Percentiles rank a stretch among this genome's conserved stretches.
phyloP scores from a whole-genome alignment of 139 green algal species.

The Picochlorum sp. region DNA sequence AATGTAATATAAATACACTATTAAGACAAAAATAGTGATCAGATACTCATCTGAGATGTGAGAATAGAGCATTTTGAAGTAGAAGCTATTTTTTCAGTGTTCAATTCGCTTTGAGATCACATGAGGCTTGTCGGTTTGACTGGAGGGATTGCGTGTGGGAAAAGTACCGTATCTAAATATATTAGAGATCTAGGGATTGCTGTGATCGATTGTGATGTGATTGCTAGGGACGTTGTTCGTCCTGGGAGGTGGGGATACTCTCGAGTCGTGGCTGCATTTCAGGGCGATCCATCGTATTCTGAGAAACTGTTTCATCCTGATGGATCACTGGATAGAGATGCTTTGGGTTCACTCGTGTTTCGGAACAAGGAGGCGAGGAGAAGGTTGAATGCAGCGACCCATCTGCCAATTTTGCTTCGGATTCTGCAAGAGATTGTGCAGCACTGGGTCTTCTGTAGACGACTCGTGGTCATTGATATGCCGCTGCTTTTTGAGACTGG shows the following conservation, averaged over 20 bases:
- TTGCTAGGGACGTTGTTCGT: conserved; percentile 40
- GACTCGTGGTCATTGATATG: conserved; percentile 66
- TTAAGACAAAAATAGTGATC: no score
- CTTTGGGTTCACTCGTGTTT: conserved; percentile 59
- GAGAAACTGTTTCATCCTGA: neutral
- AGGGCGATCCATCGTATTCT: conserved; percentile 4
- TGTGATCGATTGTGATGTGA: conserved; percentile 66
- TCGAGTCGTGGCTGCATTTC: conserved; percentile 51
- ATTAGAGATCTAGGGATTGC: conserved; percentile 31
- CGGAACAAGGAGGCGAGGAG: conserved; percentile 27
- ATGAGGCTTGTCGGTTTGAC: conserved; percentile 77
- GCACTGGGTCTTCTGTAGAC: conserved; percentile 36
- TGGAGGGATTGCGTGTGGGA: conserved; percentile 78
- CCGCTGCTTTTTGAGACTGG: conserved; percentile 78
- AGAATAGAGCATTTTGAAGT: no score
- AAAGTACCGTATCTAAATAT: conserved; percentile 48
- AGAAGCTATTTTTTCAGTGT: no score
- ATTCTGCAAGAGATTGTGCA: conserved; percentile 35
- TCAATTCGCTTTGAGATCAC: neutral
- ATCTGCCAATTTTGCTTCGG: conserved; percentile 47
- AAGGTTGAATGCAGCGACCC: conserved; percentile 61
- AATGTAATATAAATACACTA: no score
- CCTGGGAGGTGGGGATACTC: conserved; percentile 57
- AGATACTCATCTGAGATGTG: no score
- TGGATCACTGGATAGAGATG: conserved; percentile 59